Evolutionary conservation across 1,284 basidiomycete genomes (phyloP).

Genomic region (Rhizopogon hawkerae): DNA sequence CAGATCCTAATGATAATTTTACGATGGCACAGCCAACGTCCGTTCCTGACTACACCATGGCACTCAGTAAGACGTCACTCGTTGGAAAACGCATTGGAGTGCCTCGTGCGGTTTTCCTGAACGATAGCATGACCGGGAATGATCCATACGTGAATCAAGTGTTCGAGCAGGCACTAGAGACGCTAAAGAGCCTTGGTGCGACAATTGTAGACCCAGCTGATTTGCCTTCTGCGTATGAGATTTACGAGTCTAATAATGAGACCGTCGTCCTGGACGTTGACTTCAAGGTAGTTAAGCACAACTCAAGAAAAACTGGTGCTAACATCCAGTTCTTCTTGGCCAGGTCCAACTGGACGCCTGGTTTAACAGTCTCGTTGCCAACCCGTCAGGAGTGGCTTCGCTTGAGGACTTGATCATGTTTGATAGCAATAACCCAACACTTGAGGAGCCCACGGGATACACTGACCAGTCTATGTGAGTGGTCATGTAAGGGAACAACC

Average conservation of each 20-base stretch:
- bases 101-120: slow-evolving; percentile 40
- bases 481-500: neutral
- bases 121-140: slow-evolving; percentile 34
- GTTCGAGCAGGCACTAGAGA: slow-evolving; percentile 43
- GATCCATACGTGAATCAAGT: slow-evolving; percentile 36
- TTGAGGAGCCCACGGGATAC: slow-evolving; percentile 45
- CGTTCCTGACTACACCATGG: slow-evolving; percentile 49
- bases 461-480: slow-evolving; percentile 38
- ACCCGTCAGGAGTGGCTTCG: slow-evolving; percentile 46
- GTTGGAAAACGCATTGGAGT: slow-evolving; percentile 55
- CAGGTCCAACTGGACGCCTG: slow-evolving; percentile 47
- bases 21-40: slow-evolving; percentile 47
- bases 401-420: slow-evolving; percentile 51
- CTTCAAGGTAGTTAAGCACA: slow-evolving; percentile 41
- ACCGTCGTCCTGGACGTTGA: slow-evolving; percentile 44
- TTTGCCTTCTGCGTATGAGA: slow-evolving; percentile 47
- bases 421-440: slow-evolving; percentile 38
- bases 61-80: slow-evolving; percentile 41
- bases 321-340: neutral
- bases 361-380: slow-evolving; percentile 33
- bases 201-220: slow-evolving; percentile 57
- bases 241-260: slow-evolving; percentile 44
- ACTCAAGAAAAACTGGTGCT: neutral
- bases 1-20: slow-evolving; percentile 51
- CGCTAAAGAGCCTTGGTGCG: slow-evolving; percentile 44